phyloP scores from a whole-genome alignment of 164 flowering plant genomes.

The Pachysandra terminalis region DNA sequence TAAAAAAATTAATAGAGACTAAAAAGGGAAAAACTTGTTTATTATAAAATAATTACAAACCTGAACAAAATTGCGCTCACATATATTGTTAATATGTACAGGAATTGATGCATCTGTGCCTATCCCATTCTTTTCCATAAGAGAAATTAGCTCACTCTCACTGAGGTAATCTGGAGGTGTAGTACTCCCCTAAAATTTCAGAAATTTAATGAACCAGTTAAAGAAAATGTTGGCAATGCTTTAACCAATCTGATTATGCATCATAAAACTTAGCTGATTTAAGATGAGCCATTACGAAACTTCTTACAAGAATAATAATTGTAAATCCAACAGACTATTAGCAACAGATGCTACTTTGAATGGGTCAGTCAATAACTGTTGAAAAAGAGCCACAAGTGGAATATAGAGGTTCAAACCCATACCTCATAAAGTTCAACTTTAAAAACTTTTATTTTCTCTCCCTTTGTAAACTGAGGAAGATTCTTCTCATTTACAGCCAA shows the following conservation, averaged over 20 bases:
- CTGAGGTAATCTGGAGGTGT: conserved; percentile 86
- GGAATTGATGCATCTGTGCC: conserved; percentile 99
- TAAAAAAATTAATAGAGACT: background rate
- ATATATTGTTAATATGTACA: conserved; percentile 93
- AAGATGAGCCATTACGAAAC: no score
- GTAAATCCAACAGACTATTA: background rate
- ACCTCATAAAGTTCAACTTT: conserved; percentile 87
- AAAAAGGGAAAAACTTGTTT: background rate
- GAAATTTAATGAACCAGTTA: conserved; percentile 6
- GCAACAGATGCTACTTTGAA: background rate
- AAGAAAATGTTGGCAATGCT: conserved; percentile 1
- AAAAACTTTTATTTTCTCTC: conserved; percentile 63
- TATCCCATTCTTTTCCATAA: conserved; percentile 95
- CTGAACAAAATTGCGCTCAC: conserved; percentile 96
- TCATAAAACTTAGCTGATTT: background rate
- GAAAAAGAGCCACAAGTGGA: background rate
- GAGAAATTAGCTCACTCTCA: conserved; percentile 93
- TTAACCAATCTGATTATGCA: background rate
- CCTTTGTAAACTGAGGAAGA: conserved; percentile 67
- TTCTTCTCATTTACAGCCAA: conserved; percentile 73
- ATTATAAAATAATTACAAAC: conserved; percentile 25
- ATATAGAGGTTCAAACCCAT: conserved; percentile 5
- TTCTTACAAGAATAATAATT: no score
- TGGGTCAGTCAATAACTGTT: background rate
- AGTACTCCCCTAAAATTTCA: conserved; percentile 59